phyloP scores from a whole-genome alignment of 371 early-diverging fungal species.

The Polyrhizophydium stewartii region DNA sequence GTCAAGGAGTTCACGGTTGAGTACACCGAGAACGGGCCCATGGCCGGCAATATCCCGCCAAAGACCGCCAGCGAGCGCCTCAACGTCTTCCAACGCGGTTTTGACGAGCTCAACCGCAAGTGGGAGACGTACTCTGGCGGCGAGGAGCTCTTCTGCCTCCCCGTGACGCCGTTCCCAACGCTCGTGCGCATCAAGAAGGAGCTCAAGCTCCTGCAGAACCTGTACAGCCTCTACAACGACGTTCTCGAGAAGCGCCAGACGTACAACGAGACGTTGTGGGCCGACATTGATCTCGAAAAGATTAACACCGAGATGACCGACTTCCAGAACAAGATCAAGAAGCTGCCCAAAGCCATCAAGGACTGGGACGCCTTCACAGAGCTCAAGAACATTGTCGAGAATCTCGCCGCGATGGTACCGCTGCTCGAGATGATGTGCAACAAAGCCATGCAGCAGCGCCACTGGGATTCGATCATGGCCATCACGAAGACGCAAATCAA shows the following conservation, averaged over 20 bases:
- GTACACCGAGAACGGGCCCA: constrained; percentile 58
- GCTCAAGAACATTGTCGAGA: constrained; percentile 53
- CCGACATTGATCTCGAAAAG: constrained; percentile 45
- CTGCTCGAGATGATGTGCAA: constrained; percentile 55
- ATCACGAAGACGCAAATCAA: constrained; percentile 48
- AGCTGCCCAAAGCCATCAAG: constrained; percentile 60
- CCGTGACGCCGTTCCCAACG: constrained; percentile 57
- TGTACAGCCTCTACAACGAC: constrained; percentile 59
- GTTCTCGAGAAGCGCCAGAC: constrained; percentile 47
- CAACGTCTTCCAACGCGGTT: constrained; percentile 56
- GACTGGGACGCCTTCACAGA: constrained; percentile 61
- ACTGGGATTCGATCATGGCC: constrained; percentile 51
- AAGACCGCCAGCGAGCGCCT: constrained; percentile 58
- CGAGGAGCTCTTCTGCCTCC: constrained; percentile 55
- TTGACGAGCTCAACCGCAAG: constrained; percentile 60
- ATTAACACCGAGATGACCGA: constrained; percentile 58
- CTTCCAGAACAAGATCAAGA: constrained; percentile 58
- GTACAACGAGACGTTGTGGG: constrained; percentile 58
- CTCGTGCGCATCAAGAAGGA: constrained; percentile 58
- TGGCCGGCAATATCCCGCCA: constrained; percentile 56
- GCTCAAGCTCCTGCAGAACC: constrained; percentile 53
- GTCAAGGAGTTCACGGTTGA: constrained; percentile 54
- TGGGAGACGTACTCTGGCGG: constrained; percentile 63
- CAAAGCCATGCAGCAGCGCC: constrained; percentile 55
- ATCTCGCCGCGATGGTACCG: constrained; percentile 49